These are phyloP conservation scores for Durio zibethinus DNA, from an alignment of 345 rosid species.

Conservation along the genomic window DNA sequence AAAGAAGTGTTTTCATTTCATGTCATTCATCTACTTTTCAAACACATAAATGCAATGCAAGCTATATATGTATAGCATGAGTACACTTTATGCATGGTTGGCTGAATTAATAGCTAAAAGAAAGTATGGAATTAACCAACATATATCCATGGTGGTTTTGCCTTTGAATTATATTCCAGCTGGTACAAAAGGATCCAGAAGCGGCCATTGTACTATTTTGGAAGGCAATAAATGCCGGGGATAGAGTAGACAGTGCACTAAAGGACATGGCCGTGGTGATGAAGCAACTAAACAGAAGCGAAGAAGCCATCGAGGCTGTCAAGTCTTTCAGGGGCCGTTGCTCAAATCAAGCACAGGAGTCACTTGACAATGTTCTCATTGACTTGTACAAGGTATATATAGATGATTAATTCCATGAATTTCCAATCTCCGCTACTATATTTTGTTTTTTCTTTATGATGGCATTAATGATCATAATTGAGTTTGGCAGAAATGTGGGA, in stretches of 20 bases:
- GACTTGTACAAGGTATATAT: constrained; percentile 76
- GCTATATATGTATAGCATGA: background rate
- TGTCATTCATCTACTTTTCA: background rate
- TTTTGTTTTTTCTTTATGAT: background rate
- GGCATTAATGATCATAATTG: background rate
- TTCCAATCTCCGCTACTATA: background rate
- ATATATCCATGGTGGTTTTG: too few species aligned
- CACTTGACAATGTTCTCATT: constrained; percentile 88
- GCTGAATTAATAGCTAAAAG: too few species aligned
- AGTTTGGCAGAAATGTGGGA: constrained; percentile 71
- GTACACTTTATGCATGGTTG: too few species aligned
- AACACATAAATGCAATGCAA: background rate
- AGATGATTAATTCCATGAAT: background rate
- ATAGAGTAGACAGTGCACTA: constrained; percentile 73
- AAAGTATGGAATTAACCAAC: background rate
- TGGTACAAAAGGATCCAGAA: constrained; percentile 80
- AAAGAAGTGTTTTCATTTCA: background rate
- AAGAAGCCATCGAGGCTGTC: constrained; percentile 95
- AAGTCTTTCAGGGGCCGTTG: constrained; percentile 78
- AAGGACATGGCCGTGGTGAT: constrained; percentile 94
- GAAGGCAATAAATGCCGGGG: constrained; percentile 88
- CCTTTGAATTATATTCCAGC: constrained; percentile 34
- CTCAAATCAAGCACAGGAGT: constrained; percentile 76
- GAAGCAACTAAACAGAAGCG: constrained; percentile 71
- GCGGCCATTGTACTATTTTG: constrained; percentile 74